Base-by-base conservation (phyloP, 139 green algal species). In the Micromonas commoda region DNA sequence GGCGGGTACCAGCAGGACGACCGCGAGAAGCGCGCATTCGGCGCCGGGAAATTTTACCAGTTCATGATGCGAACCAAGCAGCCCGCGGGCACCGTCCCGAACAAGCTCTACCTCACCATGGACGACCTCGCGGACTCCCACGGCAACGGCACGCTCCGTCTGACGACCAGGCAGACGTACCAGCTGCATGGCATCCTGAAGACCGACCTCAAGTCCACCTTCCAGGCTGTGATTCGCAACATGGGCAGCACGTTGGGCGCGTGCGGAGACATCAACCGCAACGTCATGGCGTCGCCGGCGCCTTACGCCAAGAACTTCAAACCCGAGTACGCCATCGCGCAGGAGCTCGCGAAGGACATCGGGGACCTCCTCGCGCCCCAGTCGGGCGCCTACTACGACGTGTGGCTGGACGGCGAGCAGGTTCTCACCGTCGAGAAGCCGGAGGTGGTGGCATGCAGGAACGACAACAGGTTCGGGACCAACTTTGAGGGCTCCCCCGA, bases 381-480 rank as follows among this genome's bases (percentile, higher is more conserved):
- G 88, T 91, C 86, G 4, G 96, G 96, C 33, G 92, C 94, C 2
- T 99, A 99, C 87, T 99, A 99, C 79, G 96, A 99, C 79, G 88
- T 99, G 31, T 99, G 96, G 96, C 92, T 99, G 6, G 95, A 99
- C 77, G 96, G 95, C 45, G 95, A 98, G 90, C 97, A 98, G 89
- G 97, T 97, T 77, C 89, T 97, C 78, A 88, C 81, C 24, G 54
- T 73, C 33, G 81, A 89, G 79, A 67, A 84, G 31, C 81, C 84
- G 20, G 81, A 87, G 28, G 85, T 89, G 28, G 83, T 45, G 23
- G 39, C 72, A 54, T 84, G 69, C 16, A 70, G 83, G 20, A 77
- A 61, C 5, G 84, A 88, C 87, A 98, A 98, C 83, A 83, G 81
- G 33, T 93, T 89, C 68, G 96, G 96, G 73, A 99, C 94, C 71